phyloP scores from a whole-genome alignment of 1,139 yeast species.

The Geotrichum bryndzae region DNA sequence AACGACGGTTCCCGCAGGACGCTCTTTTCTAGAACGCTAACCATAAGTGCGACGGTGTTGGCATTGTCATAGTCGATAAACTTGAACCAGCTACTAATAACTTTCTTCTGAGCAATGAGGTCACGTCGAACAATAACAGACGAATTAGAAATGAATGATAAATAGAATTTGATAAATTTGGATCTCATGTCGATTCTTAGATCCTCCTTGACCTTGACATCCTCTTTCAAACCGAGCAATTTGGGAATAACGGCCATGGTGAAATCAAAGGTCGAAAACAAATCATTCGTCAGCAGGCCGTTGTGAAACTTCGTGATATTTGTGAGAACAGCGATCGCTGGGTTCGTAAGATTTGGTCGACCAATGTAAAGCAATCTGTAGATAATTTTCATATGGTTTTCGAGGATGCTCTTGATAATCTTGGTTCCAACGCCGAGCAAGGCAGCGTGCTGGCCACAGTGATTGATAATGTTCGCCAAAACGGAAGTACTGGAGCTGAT shows the following conservation, averaged over 20 bases:
- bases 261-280: conserved; percentile 64
- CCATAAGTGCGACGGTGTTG: conserved; percentile 39
- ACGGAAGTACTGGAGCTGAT: conserved; percentile 28
- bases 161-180: conserved; percentile 57
- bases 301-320: conserved; percentile 47
- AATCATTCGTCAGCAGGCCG: conserved; percentile 49
- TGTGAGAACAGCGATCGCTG: conserved; percentile 51
- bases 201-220: conserved; percentile 36
- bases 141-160: conserved; percentile 45
- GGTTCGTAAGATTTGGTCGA: conserved; percentile 56
- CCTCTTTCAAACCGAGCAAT: conserved; percentile 49
- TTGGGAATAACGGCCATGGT: conserved; percentile 56
- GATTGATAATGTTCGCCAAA: conserved; percentile 4
- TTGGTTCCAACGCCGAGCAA: conserved; percentile 33
- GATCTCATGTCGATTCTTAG: conserved; percentile 46
- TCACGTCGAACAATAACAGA: conserved; percentile 57
- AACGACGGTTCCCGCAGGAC: conserved; percentile 57
- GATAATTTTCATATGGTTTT: conserved; percentile 53
- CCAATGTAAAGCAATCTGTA: conserved; percentile 61
- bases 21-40: conserved; percentile 45
- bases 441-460: conserved; percentile 17
- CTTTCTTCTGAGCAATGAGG: conserved; percentile 49
- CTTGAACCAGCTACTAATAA: conserved; percentile 63
- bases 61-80: conserved; percentile 47
- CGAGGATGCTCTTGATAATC: conserved; percentile 46